Evolutionary conservation across 2,329 filamentous ascomycete genomes (phyloP).

Genomic region (Xylaria sp.): DNA sequence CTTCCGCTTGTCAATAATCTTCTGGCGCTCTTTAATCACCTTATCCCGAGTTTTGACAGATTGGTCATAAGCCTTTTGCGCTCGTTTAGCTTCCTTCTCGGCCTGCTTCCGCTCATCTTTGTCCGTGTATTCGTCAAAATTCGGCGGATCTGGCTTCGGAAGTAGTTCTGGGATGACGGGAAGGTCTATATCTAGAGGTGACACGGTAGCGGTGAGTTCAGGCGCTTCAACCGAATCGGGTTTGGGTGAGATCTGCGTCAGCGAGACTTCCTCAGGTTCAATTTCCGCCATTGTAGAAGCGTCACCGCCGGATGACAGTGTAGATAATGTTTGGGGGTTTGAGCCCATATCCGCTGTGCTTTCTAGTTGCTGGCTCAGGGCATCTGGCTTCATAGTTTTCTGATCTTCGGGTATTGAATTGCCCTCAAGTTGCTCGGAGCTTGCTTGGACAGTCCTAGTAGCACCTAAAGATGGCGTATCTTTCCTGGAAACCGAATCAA

Average conservation of each 20-base stretch:
- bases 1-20: constrained; percentile 58
- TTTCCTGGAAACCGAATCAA: constrained; percentile 14
- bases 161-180: constrained; percentile 55
- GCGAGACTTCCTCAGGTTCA: background rate
- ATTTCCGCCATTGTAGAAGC: background rate
- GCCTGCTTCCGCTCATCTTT: constrained; percentile 68
- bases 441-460: constrained; percentile 23
- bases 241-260: background rate
- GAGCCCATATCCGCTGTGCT: background rate
- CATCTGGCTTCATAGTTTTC: background rate
- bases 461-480: constrained; percentile 2
- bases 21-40: constrained; percentile 64
- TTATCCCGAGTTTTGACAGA: constrained; percentile 69
- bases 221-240: constrained; percentile 7
- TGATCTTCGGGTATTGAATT: constrained; percentile 32
- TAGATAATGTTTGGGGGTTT: background rate
- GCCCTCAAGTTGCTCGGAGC: constrained; percentile 31
- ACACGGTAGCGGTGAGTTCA: constrained; percentile 21
- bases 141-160: constrained; percentile 54
- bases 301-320: background rate
- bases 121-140: constrained; percentile 62
- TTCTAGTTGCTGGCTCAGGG: background rate
- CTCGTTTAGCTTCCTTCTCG: constrained; percentile 67
- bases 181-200: constrained; percentile 36
- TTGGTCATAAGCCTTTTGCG: constrained; percentile 66